These are phyloP conservation scores for Hemisphaericaspora xylofermentans DNA, from an alignment of 1,139 yeast species.

Conservation along the genomic window DNA sequence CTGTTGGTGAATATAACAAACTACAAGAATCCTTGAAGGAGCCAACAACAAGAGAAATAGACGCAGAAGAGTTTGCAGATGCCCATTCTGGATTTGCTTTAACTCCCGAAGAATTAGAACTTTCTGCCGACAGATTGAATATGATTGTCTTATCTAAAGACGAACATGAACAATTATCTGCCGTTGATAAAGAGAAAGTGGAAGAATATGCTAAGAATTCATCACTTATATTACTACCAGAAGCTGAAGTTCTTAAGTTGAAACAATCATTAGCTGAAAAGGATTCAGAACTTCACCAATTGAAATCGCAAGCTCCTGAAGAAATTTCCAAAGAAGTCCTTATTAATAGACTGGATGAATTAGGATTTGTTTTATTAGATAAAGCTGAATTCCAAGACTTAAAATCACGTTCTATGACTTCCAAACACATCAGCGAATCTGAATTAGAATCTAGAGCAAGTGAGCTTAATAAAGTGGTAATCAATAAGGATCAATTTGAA, in stretches of 20 bases:
- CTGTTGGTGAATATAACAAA: conserved; percentile 17
- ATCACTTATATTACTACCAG: conserved; percentile 22
- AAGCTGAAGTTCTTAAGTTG: conserved; percentile 26
- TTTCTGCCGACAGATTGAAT: conserved; percentile 36
- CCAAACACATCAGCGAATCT: conserved; percentile 16
- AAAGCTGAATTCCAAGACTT: conserved; percentile 32
- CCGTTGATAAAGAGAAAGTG: conserved; percentile 17
- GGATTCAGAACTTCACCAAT: conserved; percentile 30
- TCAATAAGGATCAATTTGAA: conserved; percentile 39
- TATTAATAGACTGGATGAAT: conserved; percentile 40
- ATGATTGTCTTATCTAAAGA: conserved; percentile 32
- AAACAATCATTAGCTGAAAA: conserved; percentile 36
- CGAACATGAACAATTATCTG: conserved; percentile 19
- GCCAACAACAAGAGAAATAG: not conserved
- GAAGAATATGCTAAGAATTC: conserved; percentile 17
- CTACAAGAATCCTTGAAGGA: conserved; percentile 5
- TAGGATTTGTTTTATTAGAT: conserved; percentile 31
- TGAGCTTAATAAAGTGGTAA: conserved; percentile 38
- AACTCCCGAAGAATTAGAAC: conserved; percentile 27
- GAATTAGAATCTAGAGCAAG: conserved; percentile 12
- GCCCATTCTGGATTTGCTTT: conserved; percentile 37
- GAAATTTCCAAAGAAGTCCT: conserved; percentile 24
- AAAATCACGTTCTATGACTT: conserved; percentile 12
- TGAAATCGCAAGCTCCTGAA: conserved; percentile 17
- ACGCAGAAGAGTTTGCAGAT: conserved; percentile 23